These are phyloP conservation scores for Metschnikowia matae DNA, from an alignment of 805 yeast species.

Conservation along the genomic window DNA sequence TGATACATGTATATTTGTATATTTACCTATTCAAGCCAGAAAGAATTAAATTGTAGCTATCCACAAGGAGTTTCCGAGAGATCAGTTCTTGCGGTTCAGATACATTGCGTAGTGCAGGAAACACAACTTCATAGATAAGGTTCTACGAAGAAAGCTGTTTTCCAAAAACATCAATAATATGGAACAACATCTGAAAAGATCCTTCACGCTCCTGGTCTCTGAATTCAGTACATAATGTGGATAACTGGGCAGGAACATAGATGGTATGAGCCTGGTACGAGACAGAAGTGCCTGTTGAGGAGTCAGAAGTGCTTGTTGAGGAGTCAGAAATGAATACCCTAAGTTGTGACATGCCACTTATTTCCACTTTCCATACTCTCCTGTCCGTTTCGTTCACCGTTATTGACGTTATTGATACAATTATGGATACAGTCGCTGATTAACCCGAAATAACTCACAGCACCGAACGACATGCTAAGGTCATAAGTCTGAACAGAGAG, in stretches of 20 bases:
- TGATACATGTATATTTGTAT: no score
- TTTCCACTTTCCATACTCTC: conserved; percentile 3
- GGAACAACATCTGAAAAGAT: conserved; percentile 81
- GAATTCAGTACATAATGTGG: conserved; percentile 57
- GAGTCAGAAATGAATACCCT: conserved; percentile 7
- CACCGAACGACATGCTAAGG: conserved; percentile 83
- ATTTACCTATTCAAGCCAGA: conserved; percentile 46
- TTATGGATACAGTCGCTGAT: conserved; percentile 79
- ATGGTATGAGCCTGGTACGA: conserved; percentile 48
- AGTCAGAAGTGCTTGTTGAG: no score
- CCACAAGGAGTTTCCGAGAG: conserved; percentile 47
- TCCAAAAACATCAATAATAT: conserved; percentile 43
- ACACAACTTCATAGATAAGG: conserved; percentile 56
- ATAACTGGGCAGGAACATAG: conserved; percentile 51
- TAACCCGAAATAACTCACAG: conserved; percentile 89
- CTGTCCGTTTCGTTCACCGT: conserved; percentile 1
- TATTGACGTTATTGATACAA: no score
- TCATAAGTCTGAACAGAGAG: conserved; percentile 68
- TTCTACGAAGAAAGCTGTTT: conserved; percentile 56
- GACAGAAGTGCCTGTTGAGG: conserved; percentile 4
- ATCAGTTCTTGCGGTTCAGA: conserved; percentile 14
- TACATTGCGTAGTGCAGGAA: conserved; percentile 47
- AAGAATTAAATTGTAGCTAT: conserved; percentile 57
- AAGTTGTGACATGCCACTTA: conserved; percentile 1
- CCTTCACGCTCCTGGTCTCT: conserved; percentile 86